Conservation (phyloP, 2,329 filamentous ascomycete species). For the Lojkania enalia region DNA sequence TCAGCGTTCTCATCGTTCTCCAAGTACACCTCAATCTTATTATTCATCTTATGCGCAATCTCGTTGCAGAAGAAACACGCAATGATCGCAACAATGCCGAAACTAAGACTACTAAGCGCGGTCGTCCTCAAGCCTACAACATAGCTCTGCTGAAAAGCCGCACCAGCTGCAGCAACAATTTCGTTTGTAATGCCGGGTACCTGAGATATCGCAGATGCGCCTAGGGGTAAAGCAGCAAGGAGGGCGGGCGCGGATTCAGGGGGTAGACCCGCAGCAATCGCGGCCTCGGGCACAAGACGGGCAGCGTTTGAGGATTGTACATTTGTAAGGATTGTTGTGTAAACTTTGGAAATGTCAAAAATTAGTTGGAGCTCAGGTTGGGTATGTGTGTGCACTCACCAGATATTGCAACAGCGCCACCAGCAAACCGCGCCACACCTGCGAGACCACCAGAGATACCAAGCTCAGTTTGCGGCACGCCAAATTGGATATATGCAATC, state of each 20-base stretch:
- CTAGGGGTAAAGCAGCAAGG: slow-evolving; percentile 20
- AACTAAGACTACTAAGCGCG: slow-evolving; percentile 30
- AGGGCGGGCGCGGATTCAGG: slow-evolving; percentile 22
- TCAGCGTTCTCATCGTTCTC: slow-evolving; percentile 28
- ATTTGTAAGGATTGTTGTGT: slow-evolving; percentile 4
- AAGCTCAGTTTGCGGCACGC: slow-evolving; percentile 54
- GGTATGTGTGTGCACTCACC: not conserved
- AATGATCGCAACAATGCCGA: slow-evolving; percentile 24
- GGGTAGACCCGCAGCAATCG: slow-evolving; percentile 23
- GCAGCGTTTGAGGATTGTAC: slow-evolving; percentile 19
- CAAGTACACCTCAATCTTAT: slow-evolving; percentile 29
- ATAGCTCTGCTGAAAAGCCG: slow-evolving; percentile 22
- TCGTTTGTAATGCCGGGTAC: slow-evolving; percentile 26
- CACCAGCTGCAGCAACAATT: slow-evolving; percentile 19
- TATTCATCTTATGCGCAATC: slow-evolving; percentile 27
- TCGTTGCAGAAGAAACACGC: slow-evolving; percentile 24
- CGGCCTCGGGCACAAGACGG: slow-evolving; percentile 23
- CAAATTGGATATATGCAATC: slow-evolving; percentile 55
- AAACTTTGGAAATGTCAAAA: too few relatives aligned
- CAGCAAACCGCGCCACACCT: slow-evolving; percentile 49
- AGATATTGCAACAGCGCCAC: slow-evolving; percentile 47
- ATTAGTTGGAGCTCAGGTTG: too few relatives aligned
- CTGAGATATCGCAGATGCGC: slow-evolving; percentile 20
- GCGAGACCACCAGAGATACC: slow-evolving; percentile 47
- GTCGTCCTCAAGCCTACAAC: slow-evolving; percentile 21